Evolutionary conservation across 2,329 filamentous ascomycete genomes (phyloP).

Genomic region (Fusarium duplospermum): DNA sequence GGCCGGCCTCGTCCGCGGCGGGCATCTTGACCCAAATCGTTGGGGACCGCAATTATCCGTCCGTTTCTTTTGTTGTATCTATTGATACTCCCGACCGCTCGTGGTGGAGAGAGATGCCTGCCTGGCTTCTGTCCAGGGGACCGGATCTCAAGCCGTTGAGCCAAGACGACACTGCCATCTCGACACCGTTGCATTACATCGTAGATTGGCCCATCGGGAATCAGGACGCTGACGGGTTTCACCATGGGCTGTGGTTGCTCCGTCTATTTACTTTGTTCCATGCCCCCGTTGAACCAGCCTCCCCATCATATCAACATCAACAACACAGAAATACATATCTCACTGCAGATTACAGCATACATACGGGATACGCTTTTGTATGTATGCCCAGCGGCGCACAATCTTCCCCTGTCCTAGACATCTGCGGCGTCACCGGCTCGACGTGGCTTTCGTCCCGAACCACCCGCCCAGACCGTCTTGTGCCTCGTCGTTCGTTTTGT

Average conservation of each 20-base stretch:
- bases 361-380: not conserved
- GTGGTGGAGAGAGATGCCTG: not conserved
- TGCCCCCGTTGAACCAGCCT: not conserved
- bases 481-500: slow-evolving; percentile 15
- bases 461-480: slow-evolving; percentile 19
- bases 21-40: not conserved
- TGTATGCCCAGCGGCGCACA: not conserved
- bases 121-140: not conserved
- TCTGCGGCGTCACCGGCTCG: slow-evolving; percentile 2
- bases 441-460: slow-evolving; percentile 22
- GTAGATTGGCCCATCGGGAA: slow-evolving; percentile 4
- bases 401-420: slow-evolving; percentile 5
- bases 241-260: not conserved
- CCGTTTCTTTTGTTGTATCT: not conserved
- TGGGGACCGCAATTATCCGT: not conserved
- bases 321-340: not conserved
- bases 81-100: not conserved
- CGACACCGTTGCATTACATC: slow-evolving; percentile 11
- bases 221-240: not conserved
- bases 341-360: not conserved
- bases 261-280: slow-evolving; percentile 5
- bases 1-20: not conserved
- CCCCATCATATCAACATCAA: not conserved
- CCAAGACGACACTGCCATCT: not conserved
- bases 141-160: not conserved